Base-by-base conservation (phyloP, 306 rosid species). In the Benincasa hispida region DNA sequence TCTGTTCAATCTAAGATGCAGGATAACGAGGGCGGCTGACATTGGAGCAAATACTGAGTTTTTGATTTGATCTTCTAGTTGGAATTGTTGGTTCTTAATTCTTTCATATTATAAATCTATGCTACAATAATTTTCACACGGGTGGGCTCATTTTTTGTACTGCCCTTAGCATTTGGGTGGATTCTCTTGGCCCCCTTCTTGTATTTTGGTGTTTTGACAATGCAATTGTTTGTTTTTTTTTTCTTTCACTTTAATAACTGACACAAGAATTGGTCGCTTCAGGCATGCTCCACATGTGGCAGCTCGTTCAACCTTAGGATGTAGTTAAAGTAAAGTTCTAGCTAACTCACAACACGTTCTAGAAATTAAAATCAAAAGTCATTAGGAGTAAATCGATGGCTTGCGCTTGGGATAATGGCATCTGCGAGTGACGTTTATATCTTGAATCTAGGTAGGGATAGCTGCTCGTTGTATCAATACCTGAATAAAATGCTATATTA, bases 11-110 rank as follows among this genome's bases (percentile, higher is more conserved):
- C 97, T 9, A 97, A 90, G 88, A 94, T 94, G 99, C 92, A 87
- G 79, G 87, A 89, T 11, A 94, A 94, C 50, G 93, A 94, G 81
- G 99, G 77, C 83, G 99, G 65, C 96, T 94, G 66, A 94, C 99
- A 76, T 83, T 94, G 92, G 99, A 94, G 86, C 99, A 94, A 90
- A 95, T 94, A 54, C 83, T 94, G 80, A 92, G 99, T 97, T 94
- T 87, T 76, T 77, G 63, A 10, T 8, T 34, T 2, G 6, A 30
- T 74, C 30, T 41, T 39, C 69, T 77, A 2, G 22, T n/a, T n/a
- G 72, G 51, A 66, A 37, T 66, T 35, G 8, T n/a, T 37, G 28
- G 30, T 66, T 66, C 72, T 37, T 66, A 12, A 66, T n/a, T 66
- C 4, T 39, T 66, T 66, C 72, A 4, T 37, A 5, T 39, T 37